phyloP scores from a whole-genome alignment of 176 grass and related monocot species.

The Luzula sylvatica region DNA sequence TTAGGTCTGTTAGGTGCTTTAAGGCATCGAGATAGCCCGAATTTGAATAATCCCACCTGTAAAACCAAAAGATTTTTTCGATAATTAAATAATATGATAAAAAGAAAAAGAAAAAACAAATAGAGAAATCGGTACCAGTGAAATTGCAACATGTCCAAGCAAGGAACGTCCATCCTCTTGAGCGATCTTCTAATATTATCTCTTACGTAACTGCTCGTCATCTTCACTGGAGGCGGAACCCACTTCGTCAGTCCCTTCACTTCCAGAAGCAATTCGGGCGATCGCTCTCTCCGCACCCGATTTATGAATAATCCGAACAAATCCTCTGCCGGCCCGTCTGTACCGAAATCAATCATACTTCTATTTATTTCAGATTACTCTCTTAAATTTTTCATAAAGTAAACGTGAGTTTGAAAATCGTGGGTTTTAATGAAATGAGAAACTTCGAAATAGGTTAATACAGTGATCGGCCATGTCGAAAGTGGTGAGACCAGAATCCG shows the following conservation, averaged over 20 bases:
- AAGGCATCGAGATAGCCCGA: conserved; percentile 87
- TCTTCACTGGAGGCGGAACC: conserved; percentile 86
- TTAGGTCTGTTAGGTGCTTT: conserved; percentile 83
- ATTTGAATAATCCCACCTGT: conserved; percentile 98
- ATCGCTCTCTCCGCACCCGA: conserved; percentile 56
- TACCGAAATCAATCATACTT: no score
- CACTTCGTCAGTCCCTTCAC: conserved; percentile 89
- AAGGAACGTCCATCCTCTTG: conserved; percentile 83
- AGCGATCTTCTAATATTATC: conserved; percentile 72
- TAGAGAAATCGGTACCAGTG: conserved; percentile 45
- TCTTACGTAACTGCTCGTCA: conserved; percentile 62
- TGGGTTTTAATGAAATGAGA: background rate
- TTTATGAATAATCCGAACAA: conserved; percentile 85
- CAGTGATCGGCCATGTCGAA: conserved; percentile 98
- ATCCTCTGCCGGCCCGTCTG: conserved; percentile 96
- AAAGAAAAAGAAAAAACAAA: background rate
- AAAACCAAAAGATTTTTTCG: background rate
- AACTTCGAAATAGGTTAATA: background rate
- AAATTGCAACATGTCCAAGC: conserved; percentile 89
- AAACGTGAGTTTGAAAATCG: background rate
- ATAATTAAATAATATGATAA: background rate
- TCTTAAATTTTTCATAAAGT: background rate
- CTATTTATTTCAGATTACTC: background rate
- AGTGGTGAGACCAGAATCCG: conserved; percentile 73
- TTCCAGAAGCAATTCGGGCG: conserved; percentile 62